Conservation (phyloP, 768 basidiomycete species). For the Candolleomyces efflorescens region DNA sequence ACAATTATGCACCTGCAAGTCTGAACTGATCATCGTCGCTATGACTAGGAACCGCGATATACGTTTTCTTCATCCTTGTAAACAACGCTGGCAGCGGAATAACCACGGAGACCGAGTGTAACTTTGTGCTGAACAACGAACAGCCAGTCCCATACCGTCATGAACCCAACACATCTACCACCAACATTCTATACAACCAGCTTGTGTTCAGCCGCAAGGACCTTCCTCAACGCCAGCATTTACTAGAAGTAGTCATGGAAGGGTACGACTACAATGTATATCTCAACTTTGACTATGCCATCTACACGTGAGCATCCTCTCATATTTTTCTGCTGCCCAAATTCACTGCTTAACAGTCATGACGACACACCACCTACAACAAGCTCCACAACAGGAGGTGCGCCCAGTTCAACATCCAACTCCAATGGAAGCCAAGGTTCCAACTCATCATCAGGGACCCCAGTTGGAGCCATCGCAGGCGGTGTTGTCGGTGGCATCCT, state of each 20-base stretch:
- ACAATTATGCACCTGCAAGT: not conserved
- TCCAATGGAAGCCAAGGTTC: not conserved
- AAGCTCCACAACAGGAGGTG: not conserved
- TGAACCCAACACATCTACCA: constrained; percentile 7
- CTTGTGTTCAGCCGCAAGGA: constrained; percentile 14
- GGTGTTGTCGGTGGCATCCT: constrained; percentile 3
- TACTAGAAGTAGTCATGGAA: constrained; percentile 1
- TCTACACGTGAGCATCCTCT: constrained; percentile 9
- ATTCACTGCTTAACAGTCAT: not conserved
- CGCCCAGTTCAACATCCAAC: not conserved
- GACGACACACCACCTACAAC: not conserved
- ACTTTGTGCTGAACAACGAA: constrained; percentile 18
- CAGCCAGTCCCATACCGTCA: constrained; percentile 14
- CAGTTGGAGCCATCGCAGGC: constrained; percentile 4
- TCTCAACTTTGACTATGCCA: constrained; percentile 12
- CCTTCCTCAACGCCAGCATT: constrained; percentile 4
- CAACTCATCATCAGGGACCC: not conserved
- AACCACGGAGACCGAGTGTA: constrained; percentile 16
- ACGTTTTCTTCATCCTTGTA: constrained; percentile 35
- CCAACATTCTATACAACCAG: constrained; percentile 12
- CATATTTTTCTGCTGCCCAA: not conserved
- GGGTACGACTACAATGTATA: constrained; percentile 1
- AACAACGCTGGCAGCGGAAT: constrained; percentile 20
- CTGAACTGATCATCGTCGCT: not conserved
- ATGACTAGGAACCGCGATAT: constrained; percentile 31